Base-by-base conservation (phyloP, 2,329 filamentous ascomycete genomes). In the Talaromyces atroroseus region DNA sequence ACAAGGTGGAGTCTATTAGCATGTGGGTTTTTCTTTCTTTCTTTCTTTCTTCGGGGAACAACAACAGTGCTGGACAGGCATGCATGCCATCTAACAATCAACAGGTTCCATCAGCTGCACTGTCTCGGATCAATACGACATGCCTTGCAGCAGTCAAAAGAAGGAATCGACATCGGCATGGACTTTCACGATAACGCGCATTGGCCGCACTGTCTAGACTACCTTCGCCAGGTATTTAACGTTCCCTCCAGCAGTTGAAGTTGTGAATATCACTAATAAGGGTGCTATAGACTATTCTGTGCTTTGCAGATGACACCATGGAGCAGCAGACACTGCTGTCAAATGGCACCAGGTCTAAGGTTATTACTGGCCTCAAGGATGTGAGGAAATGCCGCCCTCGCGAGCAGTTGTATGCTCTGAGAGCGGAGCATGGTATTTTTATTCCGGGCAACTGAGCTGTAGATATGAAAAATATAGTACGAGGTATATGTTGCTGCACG, bases 121-220 rank as follows among this genome's bases (percentile, higher is more conserved):
- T 48, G 46, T 12, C 11, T 48, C 14, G 24, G 6, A 48, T 48
- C 46, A 32, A 29, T 48, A 48, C 12, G 46, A 20, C 23, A 11
- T n/a, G 46, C 46, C 7, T 32, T 48, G 18, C 46, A 48, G 24
- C 46, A 48, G 26, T 6, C 46, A 5, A 48, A 24, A 48, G 46
- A 48, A 32, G 46, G 46, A 6, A 14, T 18, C 11, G 46, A 48
- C 18, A 48, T 48, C n/a, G 46, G 46, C 3, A 32, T 32, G 12
- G 46, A 48, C 46, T 32, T 29, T 16, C 23, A 32, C 16, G 46
- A 48, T 48, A 48, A 48, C 14, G 46, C 46, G 12, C 46, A 48
- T 48, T 48, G 46, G 46, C 46, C 46, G 46, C 46, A 48, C 20
- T 48, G 46, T n/a, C 46, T 48, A 11, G 46, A 48, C 26, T 48